These are phyloP conservation scores for Acaromyces ingoldii DNA, from an alignment of 1,284 basidiomycete genomes.

Conservation along the genomic window DNA sequence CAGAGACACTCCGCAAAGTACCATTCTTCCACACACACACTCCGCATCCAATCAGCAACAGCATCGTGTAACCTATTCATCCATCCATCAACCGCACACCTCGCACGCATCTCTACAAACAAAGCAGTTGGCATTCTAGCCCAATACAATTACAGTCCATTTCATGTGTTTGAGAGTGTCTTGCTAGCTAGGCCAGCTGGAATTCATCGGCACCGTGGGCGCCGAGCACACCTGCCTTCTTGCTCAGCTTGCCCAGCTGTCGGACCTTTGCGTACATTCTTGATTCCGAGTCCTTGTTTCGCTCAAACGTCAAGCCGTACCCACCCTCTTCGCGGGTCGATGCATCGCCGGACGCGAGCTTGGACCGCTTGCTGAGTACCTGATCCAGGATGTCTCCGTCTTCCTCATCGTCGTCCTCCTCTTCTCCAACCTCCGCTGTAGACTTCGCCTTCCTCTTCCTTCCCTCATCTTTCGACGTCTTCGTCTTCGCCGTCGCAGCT, in stretches of 20 bases:
- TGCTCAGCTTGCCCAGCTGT: constrained; percentile 72
- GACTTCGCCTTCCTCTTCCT: constrained; percentile 27
- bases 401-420: constrained; percentile 42
- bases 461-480: constrained; percentile 15
- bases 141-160: no score
- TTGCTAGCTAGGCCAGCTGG: constrained; percentile 42
- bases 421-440: constrained; percentile 54
- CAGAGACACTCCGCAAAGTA: no score
- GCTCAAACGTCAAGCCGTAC: constrained; percentile 8
- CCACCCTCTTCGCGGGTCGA: constrained; percentile 11
- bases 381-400: no score
- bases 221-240: constrained; percentile 73
- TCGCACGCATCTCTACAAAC: no score
- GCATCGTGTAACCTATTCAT: no score
- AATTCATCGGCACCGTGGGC: constrained; percentile 60
- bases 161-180: no score
- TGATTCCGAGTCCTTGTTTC: constrained; percentile 63
- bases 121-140: no score
- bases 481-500: constrained; percentile 11
- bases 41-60: no score
- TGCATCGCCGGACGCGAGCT: no score
- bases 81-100: no score
- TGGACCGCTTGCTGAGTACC: no score
- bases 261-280: constrained; percentile 85
- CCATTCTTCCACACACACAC: no score